Evolutionary conservation across 2,329 filamentous ascomycete genomes (phyloP).

Genomic region (Paraconiothyrium brasiliense): DNA sequence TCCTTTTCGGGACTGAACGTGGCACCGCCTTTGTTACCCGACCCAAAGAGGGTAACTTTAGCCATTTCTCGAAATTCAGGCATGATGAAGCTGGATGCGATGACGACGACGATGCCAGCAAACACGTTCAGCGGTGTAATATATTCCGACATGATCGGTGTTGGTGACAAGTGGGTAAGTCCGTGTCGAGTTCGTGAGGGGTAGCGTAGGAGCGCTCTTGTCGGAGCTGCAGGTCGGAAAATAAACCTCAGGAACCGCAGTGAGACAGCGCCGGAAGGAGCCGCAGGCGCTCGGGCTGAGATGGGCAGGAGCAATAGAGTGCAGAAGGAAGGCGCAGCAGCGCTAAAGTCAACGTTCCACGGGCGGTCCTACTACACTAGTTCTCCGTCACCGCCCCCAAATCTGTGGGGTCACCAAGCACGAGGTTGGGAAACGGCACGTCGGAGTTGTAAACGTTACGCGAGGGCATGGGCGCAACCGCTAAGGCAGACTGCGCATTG

Average conservation of each 20-base stretch:
- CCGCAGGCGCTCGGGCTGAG: not conserved
- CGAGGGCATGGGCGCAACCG: not conserved
- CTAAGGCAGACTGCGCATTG: not conserved
- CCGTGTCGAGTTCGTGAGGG: not conserved
- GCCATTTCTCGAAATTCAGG: slow-evolving; percentile 22
- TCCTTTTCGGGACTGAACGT: slow-evolving; percentile 15
- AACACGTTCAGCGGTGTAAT: slow-evolving; percentile 4
- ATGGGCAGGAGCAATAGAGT: slow-evolving; percentile 7
- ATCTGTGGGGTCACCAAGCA: too few species aligned
- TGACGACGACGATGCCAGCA: slow-evolving; percentile 14
- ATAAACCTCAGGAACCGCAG: not conserved
- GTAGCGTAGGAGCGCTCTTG: not conserved
- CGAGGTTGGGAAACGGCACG: not conserved
- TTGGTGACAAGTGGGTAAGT: not conserved
- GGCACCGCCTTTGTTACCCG: slow-evolving; percentile 18
- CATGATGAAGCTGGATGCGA: slow-evolving; percentile 13
- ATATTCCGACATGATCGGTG: slow-evolving; percentile 8
- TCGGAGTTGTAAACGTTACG: not conserved
- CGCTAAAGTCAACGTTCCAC: not conserved
- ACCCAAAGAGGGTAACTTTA: slow-evolving; percentile 22
- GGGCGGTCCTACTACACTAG: not conserved
- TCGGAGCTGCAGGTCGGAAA: slow-evolving; percentile 1
- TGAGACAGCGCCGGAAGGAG: slow-evolving; percentile 1
- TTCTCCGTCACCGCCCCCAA: not conserved
- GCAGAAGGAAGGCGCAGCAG: not conserved